A percentile compares a stretch with the other conserved stretches of the same genome.
Evolutionary conservation across 495 filamentous ascomycete genomes (phyloP).

Genomic region (Penicillium riverlandense): DNA sequence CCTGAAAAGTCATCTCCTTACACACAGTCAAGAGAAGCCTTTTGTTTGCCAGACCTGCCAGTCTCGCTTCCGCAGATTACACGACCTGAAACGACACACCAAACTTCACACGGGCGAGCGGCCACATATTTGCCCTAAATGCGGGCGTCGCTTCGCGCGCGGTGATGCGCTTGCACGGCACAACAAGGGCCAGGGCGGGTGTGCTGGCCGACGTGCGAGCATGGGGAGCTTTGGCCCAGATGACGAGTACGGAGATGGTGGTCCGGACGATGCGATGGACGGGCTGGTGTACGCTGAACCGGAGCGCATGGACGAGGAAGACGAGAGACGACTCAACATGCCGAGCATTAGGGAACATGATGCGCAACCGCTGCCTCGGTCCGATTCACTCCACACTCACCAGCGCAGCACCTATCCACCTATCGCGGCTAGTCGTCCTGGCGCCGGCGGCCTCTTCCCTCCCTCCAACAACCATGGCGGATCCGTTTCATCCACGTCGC

Average conservation of each 20-base stretch:
- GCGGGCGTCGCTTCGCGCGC: conserved; percentile 87
- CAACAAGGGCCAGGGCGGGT: conserved; percentile 92
- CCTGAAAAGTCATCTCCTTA: conserved; percentile 96
- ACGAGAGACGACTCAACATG: conserved; percentile 51
- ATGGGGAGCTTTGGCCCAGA: conserved; percentile 79
- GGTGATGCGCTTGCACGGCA: conserved; percentile 93
- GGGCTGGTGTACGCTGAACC: conserved; percentile 61
- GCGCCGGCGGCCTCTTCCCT: conserved; percentile 52
- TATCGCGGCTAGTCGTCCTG: conserved; percentile 41
- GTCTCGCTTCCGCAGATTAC: conserved; percentile 81
- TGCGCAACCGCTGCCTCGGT: conserved; percentile 31
- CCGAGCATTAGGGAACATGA: conserved; percentile 70
- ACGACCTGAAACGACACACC: conserved; percentile 92
- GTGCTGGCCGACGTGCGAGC: conserved; percentile 81
- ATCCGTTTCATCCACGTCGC: conserved; percentile 44
- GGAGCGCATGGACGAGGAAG: conserved; percentile 60
- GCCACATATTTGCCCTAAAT: conserved; percentile 89
- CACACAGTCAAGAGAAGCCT: conserved; percentile 97
- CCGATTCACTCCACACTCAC: conserved; percentile 49
- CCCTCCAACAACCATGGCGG: conserved; percentile 44
- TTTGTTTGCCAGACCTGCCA: conserved; percentile 87
- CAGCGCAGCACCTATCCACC: conserved; percentile 76
- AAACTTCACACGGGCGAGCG: conserved; percentile 97
- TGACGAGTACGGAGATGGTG: conserved; percentile 58
- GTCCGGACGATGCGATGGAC: conserved; percentile 65